Evolutionary conservation across 176 grass and related monocot genomes (phyloP).

Genomic region (Zea mays): DNA sequence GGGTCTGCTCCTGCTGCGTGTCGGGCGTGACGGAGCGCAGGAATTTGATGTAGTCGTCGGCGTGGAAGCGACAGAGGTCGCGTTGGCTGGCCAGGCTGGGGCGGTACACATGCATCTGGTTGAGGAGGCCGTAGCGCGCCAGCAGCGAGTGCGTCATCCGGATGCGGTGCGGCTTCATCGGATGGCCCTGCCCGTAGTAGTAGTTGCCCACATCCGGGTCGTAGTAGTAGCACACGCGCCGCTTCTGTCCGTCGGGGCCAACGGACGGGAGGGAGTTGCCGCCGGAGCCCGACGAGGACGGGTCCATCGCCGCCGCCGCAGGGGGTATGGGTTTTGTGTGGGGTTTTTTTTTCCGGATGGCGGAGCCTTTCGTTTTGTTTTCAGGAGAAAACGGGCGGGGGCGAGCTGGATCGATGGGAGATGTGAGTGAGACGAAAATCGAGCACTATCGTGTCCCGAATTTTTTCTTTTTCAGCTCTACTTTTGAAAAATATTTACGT

Average conservation of each 20-base stretch:
- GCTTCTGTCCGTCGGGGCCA: slow-evolving; percentile 69
- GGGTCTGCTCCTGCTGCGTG: slow-evolving; percentile 72
- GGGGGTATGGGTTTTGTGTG: slow-evolving; percentile 20
- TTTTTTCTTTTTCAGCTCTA: too few relatives aligned
- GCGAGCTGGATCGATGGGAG: too few relatives aligned
- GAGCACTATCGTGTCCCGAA: too few relatives aligned
- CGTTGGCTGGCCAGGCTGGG: slow-evolving; percentile 44
- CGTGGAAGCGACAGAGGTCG: too few relatives aligned
- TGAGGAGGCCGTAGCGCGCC: slow-evolving; percentile 65
- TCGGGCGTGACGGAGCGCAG: slow-evolving; percentile 77
- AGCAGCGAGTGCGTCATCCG: slow-evolving; percentile 90
- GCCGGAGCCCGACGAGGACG: slow-evolving; percentile 41
- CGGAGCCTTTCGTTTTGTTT: neutral
- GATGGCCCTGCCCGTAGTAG: slow-evolving; percentile 92
- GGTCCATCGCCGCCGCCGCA: slow-evolving; percentile 34
- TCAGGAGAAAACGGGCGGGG: neutral
- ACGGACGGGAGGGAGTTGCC: slow-evolving; percentile 73
- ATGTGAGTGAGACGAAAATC: too few relatives aligned
- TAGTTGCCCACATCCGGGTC: slow-evolving; percentile 95
- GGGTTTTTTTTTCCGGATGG: neutral
- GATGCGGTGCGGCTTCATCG: slow-evolving; percentile 96
- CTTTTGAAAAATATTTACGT: too few relatives aligned
- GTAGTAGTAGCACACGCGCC: slow-evolving; percentile 97
- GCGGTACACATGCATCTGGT: slow-evolving; percentile 66
- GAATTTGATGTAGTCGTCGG: slow-evolving; percentile 72